Evolutionary conservation across 768 basidiomycete species (phyloP).

Genomic region (Pisolithus tinctorius): DNA sequence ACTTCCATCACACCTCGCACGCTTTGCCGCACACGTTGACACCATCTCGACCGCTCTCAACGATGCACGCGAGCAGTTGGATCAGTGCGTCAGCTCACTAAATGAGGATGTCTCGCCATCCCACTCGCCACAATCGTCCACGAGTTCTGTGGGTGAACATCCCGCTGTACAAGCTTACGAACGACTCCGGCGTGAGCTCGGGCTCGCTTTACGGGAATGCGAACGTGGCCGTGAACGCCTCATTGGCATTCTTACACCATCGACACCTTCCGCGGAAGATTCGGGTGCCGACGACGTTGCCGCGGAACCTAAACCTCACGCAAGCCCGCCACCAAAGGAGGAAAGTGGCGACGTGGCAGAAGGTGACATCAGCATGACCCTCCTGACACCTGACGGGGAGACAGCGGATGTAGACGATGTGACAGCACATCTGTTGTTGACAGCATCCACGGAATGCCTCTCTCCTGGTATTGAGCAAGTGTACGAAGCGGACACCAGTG

Average conservation of each 20-base stretch:
- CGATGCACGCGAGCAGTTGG: conserved; percentile 63
- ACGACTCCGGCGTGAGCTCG: conserved; percentile 66
- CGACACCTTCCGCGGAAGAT: conserved; percentile 34
- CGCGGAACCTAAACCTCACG: not conserved
- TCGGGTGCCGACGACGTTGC: conserved; percentile 18
- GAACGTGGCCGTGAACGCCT: conserved; percentile 70
- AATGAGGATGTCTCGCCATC: conserved; percentile 32
- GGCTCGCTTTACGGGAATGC: conserved; percentile 72
- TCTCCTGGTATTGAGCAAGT: conserved; percentile 74
- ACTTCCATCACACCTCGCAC: conserved; percentile 57
- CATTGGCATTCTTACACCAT: conserved; percentile 48
- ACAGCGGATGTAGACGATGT: conserved; percentile 43
- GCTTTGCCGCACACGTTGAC: conserved; percentile 70
- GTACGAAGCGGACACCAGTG: conserved; percentile 59
- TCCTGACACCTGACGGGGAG: conserved; percentile 18
- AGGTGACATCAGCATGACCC: conserved; percentile 4
- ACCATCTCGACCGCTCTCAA: conserved; percentile 61
- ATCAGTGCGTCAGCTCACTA: conserved; percentile 53
- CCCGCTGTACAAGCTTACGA: conserved; percentile 69
- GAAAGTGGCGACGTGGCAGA: not conserved
- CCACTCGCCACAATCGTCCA: conserved; percentile 17
- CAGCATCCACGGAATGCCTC: conserved; percentile 46
- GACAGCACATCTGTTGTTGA: conserved; percentile 46
- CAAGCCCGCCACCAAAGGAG: not conserved
- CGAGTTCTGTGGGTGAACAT: conserved; percentile 23